Base-by-base conservation (phyloP, 768 basidiomycete species). In the Rossbeevera mucosa region DNA sequence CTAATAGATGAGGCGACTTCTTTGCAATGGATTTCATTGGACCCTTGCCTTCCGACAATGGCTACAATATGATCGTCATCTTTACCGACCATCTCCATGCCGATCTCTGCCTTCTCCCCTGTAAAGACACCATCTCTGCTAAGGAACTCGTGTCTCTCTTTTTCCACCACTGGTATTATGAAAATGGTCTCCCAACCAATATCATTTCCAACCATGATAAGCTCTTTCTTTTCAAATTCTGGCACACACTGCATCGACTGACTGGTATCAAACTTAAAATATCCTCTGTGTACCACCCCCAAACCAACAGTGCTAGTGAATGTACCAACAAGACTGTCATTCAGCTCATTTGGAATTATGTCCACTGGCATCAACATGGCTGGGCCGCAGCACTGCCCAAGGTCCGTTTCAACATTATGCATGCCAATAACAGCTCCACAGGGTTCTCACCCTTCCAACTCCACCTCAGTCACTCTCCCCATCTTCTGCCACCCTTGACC, bases 171-270 rank as follows among this genome's bases (percentile, higher is more conserved):
- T 30, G 30, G 30, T 30, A 30, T 5, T 30, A 14, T 7, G 30
- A 30, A 14, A 30, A 30, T 14, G 30, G 30, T 5, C 13, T 30
- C 4, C 30, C 14, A 14, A 12, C 14, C 0, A 4, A 30, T 1
- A 62, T 71, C 4, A 50, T 71, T 0, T 62, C 53, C 0, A 65
- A 73, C 28, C 45, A 58, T 2, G 61, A 68, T 26, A 55, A 63
- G 18, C 49, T 64, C 1, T 71, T 71, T 45, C 51, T 62, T 2
- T 62, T 59, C 0, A 3, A 9, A 0, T 68, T 71, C 46, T 71
- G 70, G 68, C 25, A 22, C 0, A 13, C 30, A 0, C 45, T 69
- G 0, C 48, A 60, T 14, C 7, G 13, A 1, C 45, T 59, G 0
- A 52, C 63, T 0, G 54, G 63, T 0, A 53, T 57, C 2, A 48